A percentile compares a stretch with the other conserved stretches of the same genome.
Evolutionary conservation across 306 rosid species (phyloP).

Genomic region (Lagenaria siceraria): DNA sequence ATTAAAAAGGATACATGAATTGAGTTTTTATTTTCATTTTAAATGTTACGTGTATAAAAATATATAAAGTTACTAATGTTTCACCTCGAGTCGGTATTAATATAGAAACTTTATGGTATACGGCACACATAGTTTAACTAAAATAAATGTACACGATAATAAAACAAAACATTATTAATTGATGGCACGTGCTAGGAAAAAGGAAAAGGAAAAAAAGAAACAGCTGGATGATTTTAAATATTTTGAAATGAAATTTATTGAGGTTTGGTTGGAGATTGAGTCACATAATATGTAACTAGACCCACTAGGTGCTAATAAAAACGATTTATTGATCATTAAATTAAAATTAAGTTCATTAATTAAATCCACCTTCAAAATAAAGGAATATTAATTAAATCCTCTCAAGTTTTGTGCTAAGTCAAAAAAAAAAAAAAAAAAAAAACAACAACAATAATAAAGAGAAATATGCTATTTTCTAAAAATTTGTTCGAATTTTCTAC

Average conservation of each 20-base stretch:
- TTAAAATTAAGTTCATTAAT: not conserved
- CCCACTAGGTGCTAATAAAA: not conserved
- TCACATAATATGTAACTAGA: not conserved
- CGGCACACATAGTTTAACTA: not conserved
- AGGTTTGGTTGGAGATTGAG: not conserved
- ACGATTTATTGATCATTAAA: not conserved
- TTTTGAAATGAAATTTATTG: not conserved
- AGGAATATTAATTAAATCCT: not conserved
- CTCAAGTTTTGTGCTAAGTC: too few species aligned
- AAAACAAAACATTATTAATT: not conserved
- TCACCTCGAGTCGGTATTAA: not conserved
- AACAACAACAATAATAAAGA: too few species aligned
- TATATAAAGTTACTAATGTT: not conserved
- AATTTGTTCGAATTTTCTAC: too few species aligned
- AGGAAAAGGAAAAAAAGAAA: not conserved
- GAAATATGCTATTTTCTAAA: too few species aligned
- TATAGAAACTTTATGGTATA: not conserved
- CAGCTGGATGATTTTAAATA: conserved; percentile 1
- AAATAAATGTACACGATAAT: not conserved
- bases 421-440: too few species aligned
- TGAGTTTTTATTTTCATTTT: too few species aligned
- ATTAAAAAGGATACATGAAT: not conserved
- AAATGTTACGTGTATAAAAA: too few species aligned
- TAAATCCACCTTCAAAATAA: too few species aligned
- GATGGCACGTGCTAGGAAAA: not conserved